These are phyloP conservation scores for Stentor roeselii DNA, from an alignment of 73 alveolate species.

Conservation along the genomic window DNA sequence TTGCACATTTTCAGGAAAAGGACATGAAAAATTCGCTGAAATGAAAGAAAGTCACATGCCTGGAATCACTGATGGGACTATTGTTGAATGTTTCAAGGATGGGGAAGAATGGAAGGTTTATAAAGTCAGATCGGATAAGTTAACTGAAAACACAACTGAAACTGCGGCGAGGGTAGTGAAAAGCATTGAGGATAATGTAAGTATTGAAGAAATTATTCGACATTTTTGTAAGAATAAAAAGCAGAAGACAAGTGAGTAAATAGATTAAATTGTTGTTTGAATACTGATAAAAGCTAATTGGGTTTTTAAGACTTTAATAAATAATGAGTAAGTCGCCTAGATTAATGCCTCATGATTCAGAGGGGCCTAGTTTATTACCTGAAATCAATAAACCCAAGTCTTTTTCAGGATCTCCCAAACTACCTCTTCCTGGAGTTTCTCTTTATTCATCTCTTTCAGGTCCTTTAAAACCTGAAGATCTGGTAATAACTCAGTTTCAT, in stretches of 20 bases:
- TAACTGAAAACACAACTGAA: neutral
- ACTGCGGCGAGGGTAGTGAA: neutral
- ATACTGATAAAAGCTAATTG: too few species aligned
- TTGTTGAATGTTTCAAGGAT: neutral
- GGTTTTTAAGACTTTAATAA: too few species aligned
- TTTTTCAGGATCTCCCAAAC: too few species aligned
- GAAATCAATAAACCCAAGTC: too few species aligned
- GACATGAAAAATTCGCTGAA: neutral
- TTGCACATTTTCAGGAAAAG: neutral
- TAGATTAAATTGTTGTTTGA: too few species aligned
- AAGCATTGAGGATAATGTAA: slow-evolving; percentile 9
- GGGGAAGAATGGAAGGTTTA: neutral
- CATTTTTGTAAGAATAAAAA: neutral
- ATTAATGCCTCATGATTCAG: too few species aligned
- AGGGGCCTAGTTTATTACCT: too few species aligned
- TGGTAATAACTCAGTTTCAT: too few species aligned
- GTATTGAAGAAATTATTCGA: neutral
- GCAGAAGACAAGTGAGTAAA: neutral
- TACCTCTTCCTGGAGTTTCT: too few species aligned
- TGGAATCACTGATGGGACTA: neutral
- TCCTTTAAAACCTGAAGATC: too few species aligned
- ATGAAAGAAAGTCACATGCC: neutral
- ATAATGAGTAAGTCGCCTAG: too few species aligned
- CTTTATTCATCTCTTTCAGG: too few species aligned
- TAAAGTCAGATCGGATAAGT: slow-evolving; percentile 6